Evolutionary conservation across 106 monocot species (phyloP), one percentile per base, ranked within the genome.

Genomic region (Posidonia australis): DNA sequence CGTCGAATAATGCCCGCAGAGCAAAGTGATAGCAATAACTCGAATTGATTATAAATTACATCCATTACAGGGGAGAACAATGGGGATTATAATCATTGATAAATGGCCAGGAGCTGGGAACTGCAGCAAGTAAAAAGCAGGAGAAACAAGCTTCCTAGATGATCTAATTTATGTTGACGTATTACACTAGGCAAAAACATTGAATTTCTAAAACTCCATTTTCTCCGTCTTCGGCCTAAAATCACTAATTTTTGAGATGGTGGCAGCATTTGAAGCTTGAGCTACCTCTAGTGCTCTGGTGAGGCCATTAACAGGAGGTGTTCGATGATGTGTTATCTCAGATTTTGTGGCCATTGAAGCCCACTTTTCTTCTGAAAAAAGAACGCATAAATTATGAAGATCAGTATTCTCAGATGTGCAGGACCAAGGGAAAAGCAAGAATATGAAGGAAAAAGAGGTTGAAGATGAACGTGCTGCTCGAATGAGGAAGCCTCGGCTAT

Each of bases 161-260:
- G 58, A 58, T 26, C 30, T 29, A 1, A 58, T 27, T 16, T 28
- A 28, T 16, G 58, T 28, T 28, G 26, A 5, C 25, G 16, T 57
- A 26, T 16, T 16, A 58, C 26, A 27, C 36, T 4, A 11, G 13
- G 5, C 14, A 58, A 26, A 5, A 29, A 10, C 9, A 61, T 42
- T 61, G 1, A 24, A 47, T 48, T 64, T 45, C 44, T 64, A 47
- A 22, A 47, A 64, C 13, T 64, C 46, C 46, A 64, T 22, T 2
- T 23, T 64, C 64, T 64, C 64, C 16, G 27, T 46, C 46, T 64
- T 64, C 16, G 64, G 64, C 27, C 25, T 64, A 16, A 62, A 21
- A 6, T 44, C 62, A 14, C 10, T 44, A 21, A 19, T 21, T 17
- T 22, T 62, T 1, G 36, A 36, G 36, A 36, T 48, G 25, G 64